These are phyloP conservation scores for Cardiospermum halicacabum DNA, from an alignment of 345 rosid genomes.

Conservation along the genomic window DNA sequence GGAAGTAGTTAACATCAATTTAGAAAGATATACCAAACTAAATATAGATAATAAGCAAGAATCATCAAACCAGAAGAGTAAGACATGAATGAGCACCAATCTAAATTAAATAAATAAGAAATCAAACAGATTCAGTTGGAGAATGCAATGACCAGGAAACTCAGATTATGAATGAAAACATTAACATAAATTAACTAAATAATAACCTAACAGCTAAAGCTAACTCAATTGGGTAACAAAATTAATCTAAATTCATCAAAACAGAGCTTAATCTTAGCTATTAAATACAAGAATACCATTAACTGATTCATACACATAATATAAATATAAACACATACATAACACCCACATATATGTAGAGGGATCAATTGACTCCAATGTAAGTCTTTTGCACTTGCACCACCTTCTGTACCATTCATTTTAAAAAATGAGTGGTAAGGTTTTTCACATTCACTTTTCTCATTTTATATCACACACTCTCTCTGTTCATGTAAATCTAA, in stretches of 20 bases:
- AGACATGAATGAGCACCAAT: too few relatives aligned
- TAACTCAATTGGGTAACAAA: neutral
- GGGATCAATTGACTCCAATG: too few relatives aligned
- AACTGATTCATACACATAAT: neutral
- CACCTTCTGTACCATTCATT: too few relatives aligned
- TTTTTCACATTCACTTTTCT: too few relatives aligned
- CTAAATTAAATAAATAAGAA: neutral
- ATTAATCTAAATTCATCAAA: neutral
- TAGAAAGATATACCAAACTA: slow-evolving; percentile 4
- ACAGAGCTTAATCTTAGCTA: neutral
- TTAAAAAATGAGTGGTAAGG: too few relatives aligned
- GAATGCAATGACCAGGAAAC: neutral
- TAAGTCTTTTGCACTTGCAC: too few relatives aligned
- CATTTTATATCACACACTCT: too few relatives aligned
- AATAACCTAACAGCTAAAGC: neutral
- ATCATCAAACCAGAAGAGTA: too few relatives aligned
- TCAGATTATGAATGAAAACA: neutral
- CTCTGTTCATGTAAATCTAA: too few relatives aligned
- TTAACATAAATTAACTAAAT: neutral
- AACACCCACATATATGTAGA: too few relatives aligned
- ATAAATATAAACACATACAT: too few relatives aligned
- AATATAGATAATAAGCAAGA: neutral
- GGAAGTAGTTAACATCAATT: neutral
- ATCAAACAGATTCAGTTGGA: neutral
- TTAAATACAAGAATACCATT: neutral